phyloP scores from a whole-genome alignment of 805 yeast genomes.

The Suhomyces pyralidae region DNA sequence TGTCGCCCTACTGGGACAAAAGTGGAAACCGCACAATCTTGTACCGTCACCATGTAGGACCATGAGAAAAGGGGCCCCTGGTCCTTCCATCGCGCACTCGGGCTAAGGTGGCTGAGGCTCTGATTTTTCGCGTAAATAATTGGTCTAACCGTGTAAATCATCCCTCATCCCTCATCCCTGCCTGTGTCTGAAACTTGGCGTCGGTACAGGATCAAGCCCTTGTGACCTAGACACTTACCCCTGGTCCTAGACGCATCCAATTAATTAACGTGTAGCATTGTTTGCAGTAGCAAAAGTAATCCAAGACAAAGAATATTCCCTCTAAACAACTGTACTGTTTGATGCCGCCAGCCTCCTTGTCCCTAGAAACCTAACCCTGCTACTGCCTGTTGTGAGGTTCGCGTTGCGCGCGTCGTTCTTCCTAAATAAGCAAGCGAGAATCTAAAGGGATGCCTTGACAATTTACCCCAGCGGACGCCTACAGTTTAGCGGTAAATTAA shows the following conservation, averaged over 20 bases:
- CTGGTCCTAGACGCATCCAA: background rate
- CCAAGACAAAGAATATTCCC: background rate
- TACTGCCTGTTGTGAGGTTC: background rate
- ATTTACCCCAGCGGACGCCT: background rate
- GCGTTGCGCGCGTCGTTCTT: conserved; percentile 5
- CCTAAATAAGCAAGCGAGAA: conserved; percentile 2
- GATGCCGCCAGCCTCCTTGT: background rate
- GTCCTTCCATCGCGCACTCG: background rate
- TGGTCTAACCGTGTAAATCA: background rate
- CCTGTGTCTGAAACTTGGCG: background rate
- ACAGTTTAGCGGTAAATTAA: background rate
- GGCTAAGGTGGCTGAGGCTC: background rate
- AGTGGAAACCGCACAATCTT: background rate
- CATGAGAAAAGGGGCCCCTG: background rate
- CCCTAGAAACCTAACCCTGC: conserved; percentile 2
- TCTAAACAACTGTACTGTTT: background rate
- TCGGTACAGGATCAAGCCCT: background rate
- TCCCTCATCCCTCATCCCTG: background rate
- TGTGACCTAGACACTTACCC: background rate
- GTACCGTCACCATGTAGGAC: background rate
- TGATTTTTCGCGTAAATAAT: background rate
- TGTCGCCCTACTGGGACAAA: background rate
- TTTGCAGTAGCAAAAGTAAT: background rate
- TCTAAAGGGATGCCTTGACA: conserved; percentile 1
- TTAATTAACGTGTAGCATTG: background rate